Conservation (phyloP, 1,139 yeast genomes). For the Kluyveromyces sp. region DNA sequence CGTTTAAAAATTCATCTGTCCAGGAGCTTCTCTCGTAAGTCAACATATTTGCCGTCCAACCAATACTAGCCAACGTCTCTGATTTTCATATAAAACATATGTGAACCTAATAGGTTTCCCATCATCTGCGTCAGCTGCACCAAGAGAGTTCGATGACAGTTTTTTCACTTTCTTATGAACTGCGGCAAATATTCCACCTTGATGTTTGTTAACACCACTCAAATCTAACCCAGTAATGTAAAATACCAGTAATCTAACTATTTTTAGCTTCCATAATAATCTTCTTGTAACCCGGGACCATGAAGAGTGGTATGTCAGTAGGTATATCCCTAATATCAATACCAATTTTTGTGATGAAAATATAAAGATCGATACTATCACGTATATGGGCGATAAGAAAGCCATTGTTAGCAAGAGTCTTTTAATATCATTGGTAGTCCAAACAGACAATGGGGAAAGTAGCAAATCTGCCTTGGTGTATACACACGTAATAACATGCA, state of each 20-base stretch:
- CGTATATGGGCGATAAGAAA: constrained; percentile 76
- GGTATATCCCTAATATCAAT: constrained; percentile 50
- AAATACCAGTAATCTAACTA: constrained; percentile 62
- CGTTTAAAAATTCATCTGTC: constrained; percentile 94
- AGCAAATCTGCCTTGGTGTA: constrained; percentile 71
- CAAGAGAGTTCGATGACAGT: constrained; percentile 14
- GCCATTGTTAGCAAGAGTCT: constrained; percentile 76
- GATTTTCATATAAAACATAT: constrained; percentile 90
- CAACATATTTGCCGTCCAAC: constrained; percentile 89
- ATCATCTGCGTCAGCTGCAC: constrained; percentile 11
- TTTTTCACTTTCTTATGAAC: constrained; percentile 28
- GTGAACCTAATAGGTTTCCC: constrained; percentile 73
- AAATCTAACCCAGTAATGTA: constrained; percentile 85
- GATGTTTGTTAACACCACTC: constrained; percentile 40
- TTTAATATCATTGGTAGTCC: constrained; percentile 72
- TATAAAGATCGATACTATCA: constrained; percentile 57
- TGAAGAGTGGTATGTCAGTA: constrained; percentile 78
- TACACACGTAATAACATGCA: constrained; percentile 70
- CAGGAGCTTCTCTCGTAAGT: constrained; percentile 92
- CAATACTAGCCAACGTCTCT: constrained; percentile 93
- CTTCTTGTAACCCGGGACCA: constrained; percentile 76
- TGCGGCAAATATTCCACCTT: constrained; percentile 26
- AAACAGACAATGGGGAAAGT: constrained; percentile 65
- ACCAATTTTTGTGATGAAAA: constrained; percentile 66
- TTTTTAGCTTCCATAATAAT: constrained; percentile 73